A percentile compares a stretch with the other conserved stretches of the same genome.
phyloP scores from a whole-genome alignment of 148 eudicot species.

The Arctostaphylos glauca region DNA sequence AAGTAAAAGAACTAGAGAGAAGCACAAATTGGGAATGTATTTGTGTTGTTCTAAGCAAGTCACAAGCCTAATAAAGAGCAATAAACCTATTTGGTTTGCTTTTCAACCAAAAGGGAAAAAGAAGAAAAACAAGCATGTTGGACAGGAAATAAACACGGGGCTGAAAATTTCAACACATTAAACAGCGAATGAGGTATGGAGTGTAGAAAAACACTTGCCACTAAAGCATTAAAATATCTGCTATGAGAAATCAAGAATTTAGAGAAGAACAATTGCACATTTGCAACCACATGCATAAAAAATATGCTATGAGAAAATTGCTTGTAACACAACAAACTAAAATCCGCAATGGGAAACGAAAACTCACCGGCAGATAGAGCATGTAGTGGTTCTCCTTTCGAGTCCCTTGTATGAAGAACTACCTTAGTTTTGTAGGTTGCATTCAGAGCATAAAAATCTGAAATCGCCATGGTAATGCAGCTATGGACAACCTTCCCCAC shows the following conservation, averaged over 20 bases:
- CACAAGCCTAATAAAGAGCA: not conserved
- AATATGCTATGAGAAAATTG: not conserved
- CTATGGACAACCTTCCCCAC: conserved; percentile 20
- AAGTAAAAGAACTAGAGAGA: too few relatives aligned
- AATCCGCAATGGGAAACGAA: not conserved
- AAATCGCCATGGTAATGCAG: conserved; percentile 30
- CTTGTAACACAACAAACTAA: conserved; percentile 27
- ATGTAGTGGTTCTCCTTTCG: not conserved
- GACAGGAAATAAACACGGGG: not conserved
- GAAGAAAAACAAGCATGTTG: too few relatives aligned
- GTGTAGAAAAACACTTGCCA: not conserved
- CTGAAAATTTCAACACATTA: not conserved
- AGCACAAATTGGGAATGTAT: too few relatives aligned
- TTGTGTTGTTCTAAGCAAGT: too few relatives aligned
- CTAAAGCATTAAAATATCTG: too few relatives aligned
- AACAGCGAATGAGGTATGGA: not conserved
- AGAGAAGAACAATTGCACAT: too few relatives aligned
- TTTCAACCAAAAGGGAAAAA: too few relatives aligned
- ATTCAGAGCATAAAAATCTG: conserved; percentile 35
- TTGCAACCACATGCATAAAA: too few relatives aligned
- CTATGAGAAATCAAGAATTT: too few relatives aligned
- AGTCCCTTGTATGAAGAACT: conserved; percentile 24
- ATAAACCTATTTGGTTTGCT: not conserved
- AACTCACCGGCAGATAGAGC: too few relatives aligned
- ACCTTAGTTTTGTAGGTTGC: conserved; percentile 25